phyloP scores from a whole-genome alignment of 805 yeast genomes.

The Brettanomyces bruxellensis region DNA sequence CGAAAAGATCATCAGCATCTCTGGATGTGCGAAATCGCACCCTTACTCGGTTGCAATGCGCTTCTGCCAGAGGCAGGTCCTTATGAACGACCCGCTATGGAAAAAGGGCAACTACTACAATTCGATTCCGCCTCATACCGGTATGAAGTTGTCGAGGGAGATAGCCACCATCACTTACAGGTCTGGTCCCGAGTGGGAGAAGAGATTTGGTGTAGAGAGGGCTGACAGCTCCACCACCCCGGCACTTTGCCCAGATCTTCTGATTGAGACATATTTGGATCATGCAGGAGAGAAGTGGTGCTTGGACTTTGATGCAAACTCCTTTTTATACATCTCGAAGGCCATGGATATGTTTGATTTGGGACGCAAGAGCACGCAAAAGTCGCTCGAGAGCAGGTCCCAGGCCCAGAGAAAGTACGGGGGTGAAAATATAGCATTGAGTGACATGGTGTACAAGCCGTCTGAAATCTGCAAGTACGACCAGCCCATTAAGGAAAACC shows the following conservation, averaged over 20 bases:
- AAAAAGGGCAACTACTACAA: conserved; percentile 76
- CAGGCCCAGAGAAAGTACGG: conserved; percentile 26
- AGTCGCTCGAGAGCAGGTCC: conserved; percentile 33
- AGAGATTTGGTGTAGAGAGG: conserved; percentile 80
- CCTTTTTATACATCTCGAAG: conserved; percentile 77
- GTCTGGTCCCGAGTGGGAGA: conserved; percentile 97
- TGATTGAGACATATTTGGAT: conserved; percentile 87
- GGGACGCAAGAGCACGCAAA: conserved; percentile 37
- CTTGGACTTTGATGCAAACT: conserved; percentile 83
- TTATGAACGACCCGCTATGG: conserved; percentile 95
- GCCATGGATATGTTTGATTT: conserved; percentile 94
- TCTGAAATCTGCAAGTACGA: conserved; percentile 28
- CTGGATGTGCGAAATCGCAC: conserved; percentile 91
- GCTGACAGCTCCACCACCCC: conserved; percentile 74
- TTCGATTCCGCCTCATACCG: conserved; percentile 79
- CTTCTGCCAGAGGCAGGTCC: conserved; percentile 84
- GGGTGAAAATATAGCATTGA: conserved; percentile 16
- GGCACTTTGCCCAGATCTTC: conserved; percentile 86
- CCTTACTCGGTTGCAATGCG: conserved; percentile 92
- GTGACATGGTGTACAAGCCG: conserved; percentile 21
- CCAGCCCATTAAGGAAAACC: conserved; percentile 47
- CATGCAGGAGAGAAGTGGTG: conserved; percentile 95
- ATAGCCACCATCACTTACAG: conserved; percentile 91
- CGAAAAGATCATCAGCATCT: conserved; percentile 63
- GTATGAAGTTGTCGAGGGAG: conserved; percentile 90